phyloP scores from a whole-genome alignment of 208 protist species.

The Hexamita inflata region DNA sequence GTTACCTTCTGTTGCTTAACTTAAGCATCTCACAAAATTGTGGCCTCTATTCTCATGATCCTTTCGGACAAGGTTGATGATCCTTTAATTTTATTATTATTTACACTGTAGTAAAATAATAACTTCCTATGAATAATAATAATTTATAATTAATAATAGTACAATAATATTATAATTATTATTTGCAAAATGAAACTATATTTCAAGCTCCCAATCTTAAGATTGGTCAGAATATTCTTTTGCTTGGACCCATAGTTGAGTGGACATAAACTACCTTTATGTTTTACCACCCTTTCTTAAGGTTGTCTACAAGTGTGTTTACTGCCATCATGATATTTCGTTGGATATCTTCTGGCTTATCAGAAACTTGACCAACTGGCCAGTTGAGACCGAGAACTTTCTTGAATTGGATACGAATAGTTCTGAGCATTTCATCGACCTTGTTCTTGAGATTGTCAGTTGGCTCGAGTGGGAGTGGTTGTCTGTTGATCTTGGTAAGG shows the following conservation, averaged over 20 bases:
- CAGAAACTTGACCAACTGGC: constrained; percentile 82
- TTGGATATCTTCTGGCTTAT: constrained; percentile 73
- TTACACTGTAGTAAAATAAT: no score
- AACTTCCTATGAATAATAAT: no score
- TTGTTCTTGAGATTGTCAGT: constrained; percentile 74
- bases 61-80: no score
- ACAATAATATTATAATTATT: no score
- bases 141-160: no score
- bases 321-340: constrained; percentile 82
- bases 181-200: no score
- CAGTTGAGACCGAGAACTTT: constrained; percentile 90
- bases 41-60: no score
- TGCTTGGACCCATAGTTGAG: constrained; percentile 86
- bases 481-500: constrained; percentile 97
- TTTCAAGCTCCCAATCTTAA: no score
- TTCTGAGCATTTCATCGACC: constrained; percentile 73
- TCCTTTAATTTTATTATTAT: no score
- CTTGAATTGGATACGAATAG: constrained; percentile 96
- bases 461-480: constrained; percentile 77
- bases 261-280: constrained; percentile 94
- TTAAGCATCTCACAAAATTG: no score
- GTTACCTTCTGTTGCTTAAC: no score
- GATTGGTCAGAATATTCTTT: constrained; percentile 93
- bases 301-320: constrained; percentile 95
- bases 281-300: constrained; percentile 99